These are phyloP conservation scores for Tubosaeta sp. DNA, from an alignment of 768 basidiomycete species.

Conservation along the genomic window DNA sequence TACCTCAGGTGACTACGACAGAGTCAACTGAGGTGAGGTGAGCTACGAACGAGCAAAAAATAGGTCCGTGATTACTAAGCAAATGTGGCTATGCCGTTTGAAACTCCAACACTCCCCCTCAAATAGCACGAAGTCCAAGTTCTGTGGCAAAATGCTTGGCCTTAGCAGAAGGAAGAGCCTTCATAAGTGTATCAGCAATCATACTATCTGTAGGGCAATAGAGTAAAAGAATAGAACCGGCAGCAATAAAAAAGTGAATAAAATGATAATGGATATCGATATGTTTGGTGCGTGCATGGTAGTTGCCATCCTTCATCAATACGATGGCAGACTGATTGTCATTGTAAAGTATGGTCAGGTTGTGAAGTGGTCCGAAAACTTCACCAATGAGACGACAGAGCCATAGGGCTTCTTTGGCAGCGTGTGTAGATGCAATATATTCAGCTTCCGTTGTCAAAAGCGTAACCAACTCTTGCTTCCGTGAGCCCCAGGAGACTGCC, in stretches of 20 bases:
- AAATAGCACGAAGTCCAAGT: not conserved
- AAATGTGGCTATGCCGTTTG: not conserved
- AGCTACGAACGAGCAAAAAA: not conserved
- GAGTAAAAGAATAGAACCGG: not conserved
- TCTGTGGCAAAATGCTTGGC: not conserved
- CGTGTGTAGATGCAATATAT: not conserved
- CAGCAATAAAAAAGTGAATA: not conserved
- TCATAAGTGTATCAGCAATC: constrained; percentile 1
- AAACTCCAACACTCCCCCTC: not conserved
- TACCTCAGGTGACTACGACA: not conserved
- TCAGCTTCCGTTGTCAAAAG: not conserved
- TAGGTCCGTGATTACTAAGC: not conserved
- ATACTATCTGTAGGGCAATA: constrained; percentile 3
- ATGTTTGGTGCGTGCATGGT: not conserved
- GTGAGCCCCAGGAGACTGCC: not conserved
- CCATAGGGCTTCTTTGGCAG: constrained; percentile 1
- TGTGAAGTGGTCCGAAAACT: not conserved
- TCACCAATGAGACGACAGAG: not conserved
- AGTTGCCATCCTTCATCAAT: not conserved
- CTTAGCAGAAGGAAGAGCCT: not conserved
- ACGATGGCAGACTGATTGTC: not conserved
- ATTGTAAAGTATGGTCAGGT: not conserved
- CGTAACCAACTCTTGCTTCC: not conserved
- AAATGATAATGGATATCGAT: constrained; percentile 2
- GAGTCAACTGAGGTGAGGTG: not conserved